Evolutionary conservation across 805 yeast species (phyloP).

Genomic region (Phaffomyces thermotolerans): DNA sequence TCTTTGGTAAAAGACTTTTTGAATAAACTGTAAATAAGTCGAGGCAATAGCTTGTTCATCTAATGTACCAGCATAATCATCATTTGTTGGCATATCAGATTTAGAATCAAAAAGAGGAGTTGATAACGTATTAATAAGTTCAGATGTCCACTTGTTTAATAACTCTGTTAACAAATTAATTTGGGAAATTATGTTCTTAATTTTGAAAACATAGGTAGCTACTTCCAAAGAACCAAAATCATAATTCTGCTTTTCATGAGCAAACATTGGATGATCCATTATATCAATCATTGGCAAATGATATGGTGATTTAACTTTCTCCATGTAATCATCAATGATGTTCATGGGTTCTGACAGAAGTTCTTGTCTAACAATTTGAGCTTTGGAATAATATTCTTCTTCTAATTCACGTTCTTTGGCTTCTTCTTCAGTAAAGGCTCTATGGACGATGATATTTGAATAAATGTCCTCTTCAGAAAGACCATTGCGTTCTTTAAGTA

Average conservation of each 20-base stretch:
- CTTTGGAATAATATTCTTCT: conserved; percentile 45
- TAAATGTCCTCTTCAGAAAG: conserved; percentile 13
- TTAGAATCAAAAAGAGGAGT: conserved; percentile 46
- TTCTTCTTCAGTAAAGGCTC: conserved; percentile 24
- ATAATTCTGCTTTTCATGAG: background rate
- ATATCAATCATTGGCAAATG: background rate
- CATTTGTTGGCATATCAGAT: conserved; percentile 30
- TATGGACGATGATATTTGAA: conserved; percentile 20
- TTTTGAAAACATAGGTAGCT: conserved; percentile 8
- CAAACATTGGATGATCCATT: background rate
- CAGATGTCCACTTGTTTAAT: conserved; percentile 44
- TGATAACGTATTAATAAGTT: conserved; percentile 26
- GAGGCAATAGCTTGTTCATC: conserved; percentile 68
- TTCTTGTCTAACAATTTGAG: conserved; percentile 52
- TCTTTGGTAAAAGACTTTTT: conserved; percentile 40
- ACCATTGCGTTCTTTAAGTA: conserved; percentile 8
- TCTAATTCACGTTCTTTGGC: conserved; percentile 39
- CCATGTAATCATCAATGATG: conserved; percentile 6
- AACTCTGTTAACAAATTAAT: conserved; percentile 45
- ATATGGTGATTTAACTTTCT: conserved; percentile 3
- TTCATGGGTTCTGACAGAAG: conserved; percentile 34
- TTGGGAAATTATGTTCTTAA: conserved; percentile 21
- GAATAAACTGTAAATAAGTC: conserved; percentile 48
- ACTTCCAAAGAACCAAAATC: conserved; percentile 6
- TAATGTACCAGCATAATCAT: conserved; percentile 70